Percentiles rank a stretch among this genome's conserved stretches.
Conservation (phyloP, 192 early-diverging fungal genomes). For the Physocladia obscura region DNA sequence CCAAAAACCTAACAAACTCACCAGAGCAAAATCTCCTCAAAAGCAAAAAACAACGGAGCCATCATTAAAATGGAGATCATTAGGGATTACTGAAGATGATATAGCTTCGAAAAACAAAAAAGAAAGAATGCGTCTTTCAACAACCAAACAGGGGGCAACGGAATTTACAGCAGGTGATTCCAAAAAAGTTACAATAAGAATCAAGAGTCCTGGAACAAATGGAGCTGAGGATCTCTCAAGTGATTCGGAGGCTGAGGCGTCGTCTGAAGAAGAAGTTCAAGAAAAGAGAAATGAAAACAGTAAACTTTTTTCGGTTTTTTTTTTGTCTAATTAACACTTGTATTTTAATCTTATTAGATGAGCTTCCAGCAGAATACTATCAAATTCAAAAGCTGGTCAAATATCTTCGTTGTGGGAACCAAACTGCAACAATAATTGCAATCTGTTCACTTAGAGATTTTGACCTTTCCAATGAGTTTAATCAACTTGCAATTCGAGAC, state of each 20-base stretch:
- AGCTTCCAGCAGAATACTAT: constrained; percentile 64
- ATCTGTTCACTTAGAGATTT: constrained; percentile 65
- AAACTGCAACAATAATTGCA: constrained; percentile 67
- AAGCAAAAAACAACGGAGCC: constrained; percentile 34
- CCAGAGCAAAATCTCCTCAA: constrained; percentile 10
- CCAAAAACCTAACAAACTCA: neutral
- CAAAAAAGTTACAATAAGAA: too few relatives aligned
- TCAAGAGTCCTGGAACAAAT: neutral
- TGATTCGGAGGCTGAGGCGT: constrained; percentile 27
- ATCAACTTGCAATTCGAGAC: constrained; percentile 64
- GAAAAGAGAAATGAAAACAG: constrained; percentile 62
- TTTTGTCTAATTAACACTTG: constrained; percentile 5
- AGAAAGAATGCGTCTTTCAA: too few relatives aligned
- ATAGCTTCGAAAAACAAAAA: constrained; percentile 1
- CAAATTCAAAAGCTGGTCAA: constrained; percentile 66
- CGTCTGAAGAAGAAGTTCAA: constrained; percentile 53
- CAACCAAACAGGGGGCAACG: too few relatives aligned
- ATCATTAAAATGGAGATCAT: constrained; percentile 45
- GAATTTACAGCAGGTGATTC: too few relatives aligned
- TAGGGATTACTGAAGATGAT: constrained; percentile 20
- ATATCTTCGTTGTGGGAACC: constrained; percentile 63
- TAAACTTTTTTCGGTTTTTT: constrained; percentile 27
- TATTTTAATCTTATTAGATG: constrained; percentile 41
- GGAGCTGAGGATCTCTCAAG: constrained; percentile 8
- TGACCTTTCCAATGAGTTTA: constrained; percentile 62